Base-by-base conservation (phyloP, 257 asterid species). In the Solanum pimpinellifolium region DNA sequence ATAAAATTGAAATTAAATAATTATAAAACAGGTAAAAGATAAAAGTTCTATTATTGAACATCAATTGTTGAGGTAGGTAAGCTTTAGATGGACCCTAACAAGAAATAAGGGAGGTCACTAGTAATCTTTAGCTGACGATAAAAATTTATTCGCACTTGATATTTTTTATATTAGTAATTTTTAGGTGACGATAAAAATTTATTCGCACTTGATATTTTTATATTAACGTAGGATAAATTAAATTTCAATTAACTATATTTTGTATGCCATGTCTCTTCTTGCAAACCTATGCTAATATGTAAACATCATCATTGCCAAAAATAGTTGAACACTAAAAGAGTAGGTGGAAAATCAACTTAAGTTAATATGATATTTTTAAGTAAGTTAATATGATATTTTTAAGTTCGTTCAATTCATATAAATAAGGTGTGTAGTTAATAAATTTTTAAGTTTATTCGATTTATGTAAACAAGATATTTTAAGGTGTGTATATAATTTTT, bases 371-470 rank as follows among this genome's bases (percentile, higher is more conserved):
- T 18, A 56, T 18, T 56, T 3, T 56, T 18, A 56, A 56, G 0
- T 56, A 52, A 52, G n/a, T 56, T 56, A 7, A n/a, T 56, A 56
- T 56, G 10, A 20, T 18, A 56, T 18, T 56, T 3, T 56, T 18
- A 56, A 56, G 0, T 56, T 56, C 4, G 11, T 56, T 56, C 65
- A 56, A 56, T 56, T 56, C 11, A 23, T 20, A 56, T 20, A 20
- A 8, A 18, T 9, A 56, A 56, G 0, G 4, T 56, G 2, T 56
- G 2, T 18, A 56, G 0, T 56, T 47, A 2, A 42, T 2, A 15
- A 5, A 2, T 2, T 49, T 49, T 49, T 18, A 56, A 56, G 25
- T 56, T 56, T 6, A 0, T 56, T 56, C n/a, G 23, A 20, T 56
- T 56, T 7, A 6, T 0, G 20, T 7, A 56, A 20, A 18, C 0